Percentiles rank a stretch among this genome's conserved stretches.
Evolutionary conservation across 768 basidiomycete genomes (phyloP).

Genomic region (Kwoniella europaea): DNA sequence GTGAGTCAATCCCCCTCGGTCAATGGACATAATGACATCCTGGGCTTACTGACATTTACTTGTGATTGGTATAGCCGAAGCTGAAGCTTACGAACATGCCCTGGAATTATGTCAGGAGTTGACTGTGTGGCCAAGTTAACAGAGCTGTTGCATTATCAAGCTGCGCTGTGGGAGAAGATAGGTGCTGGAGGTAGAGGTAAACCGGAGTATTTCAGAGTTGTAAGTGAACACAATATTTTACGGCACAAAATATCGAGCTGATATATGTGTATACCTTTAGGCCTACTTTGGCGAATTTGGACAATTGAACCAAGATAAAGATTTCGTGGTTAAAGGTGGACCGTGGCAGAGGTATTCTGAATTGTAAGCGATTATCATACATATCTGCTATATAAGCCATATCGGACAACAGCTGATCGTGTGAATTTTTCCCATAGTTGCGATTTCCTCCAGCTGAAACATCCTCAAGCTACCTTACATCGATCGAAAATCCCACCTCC

Average conservation of each 20-base stretch:
- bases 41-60: slow-evolving; percentile 5
- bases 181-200: slow-evolving; percentile 76
- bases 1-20: slow-evolving; percentile 60
- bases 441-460: slow-evolving; percentile 88
- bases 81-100: slow-evolving; percentile 96
- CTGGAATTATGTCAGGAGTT: slow-evolving; percentile 92
- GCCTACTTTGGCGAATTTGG: slow-evolving; percentile 92
- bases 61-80: slow-evolving; percentile 68
- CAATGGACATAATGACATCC: not conserved
- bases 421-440: slow-evolving; percentile 63
- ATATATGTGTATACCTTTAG: slow-evolving; percentile 15
- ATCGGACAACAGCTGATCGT: not conserved
- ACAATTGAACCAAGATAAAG: slow-evolving; percentile 75
- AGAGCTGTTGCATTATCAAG: slow-evolving; percentile 84
- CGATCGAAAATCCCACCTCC: slow-evolving; percentile 76
- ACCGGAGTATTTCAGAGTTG: slow-evolving; percentile 90
- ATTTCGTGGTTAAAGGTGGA: slow-evolving; percentile 91
- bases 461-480: slow-evolving; percentile 79
- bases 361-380: slow-evolving; percentile 39
- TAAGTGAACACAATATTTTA: slow-evolving; percentile 18
- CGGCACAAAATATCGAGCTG: not conserved
- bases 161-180: slow-evolving; percentile 84
- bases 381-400: slow-evolving; percentile 46
- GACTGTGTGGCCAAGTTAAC: slow-evolving; percentile 80
- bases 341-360: slow-evolving; percentile 82